phyloP scores from a whole-genome alignment of 176 grass and related monocot genomes.

The Cenchrus fungigraminus region DNA sequence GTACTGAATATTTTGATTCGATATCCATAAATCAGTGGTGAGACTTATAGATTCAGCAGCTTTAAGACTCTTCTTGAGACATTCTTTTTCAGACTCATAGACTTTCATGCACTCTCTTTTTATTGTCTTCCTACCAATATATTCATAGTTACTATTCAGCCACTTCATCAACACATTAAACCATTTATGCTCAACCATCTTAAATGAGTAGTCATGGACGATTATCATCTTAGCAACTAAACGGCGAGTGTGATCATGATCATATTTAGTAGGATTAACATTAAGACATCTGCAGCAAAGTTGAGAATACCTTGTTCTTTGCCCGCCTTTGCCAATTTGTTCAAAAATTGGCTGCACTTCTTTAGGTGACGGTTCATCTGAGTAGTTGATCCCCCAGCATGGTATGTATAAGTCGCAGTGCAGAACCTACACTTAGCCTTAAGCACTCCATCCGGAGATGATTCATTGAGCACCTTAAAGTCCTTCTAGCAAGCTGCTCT shows the following conservation, averaged over 20 bases:
- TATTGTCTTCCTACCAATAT: background rate
- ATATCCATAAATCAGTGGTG: background rate
- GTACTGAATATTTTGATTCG: background rate
- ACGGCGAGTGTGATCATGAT: background rate
- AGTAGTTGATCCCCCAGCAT: background rate
- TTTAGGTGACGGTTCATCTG: background rate
- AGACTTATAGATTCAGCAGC: background rate
- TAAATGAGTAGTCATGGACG: too few species aligned
- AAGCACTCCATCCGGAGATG: background rate
- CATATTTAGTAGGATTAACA: background rate
- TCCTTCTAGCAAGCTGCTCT: background rate
- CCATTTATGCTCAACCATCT: too few species aligned
- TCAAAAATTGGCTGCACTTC: background rate
- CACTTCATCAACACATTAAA: too few species aligned
- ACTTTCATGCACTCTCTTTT: background rate
- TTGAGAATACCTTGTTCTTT: slow-evolving; percentile 10
- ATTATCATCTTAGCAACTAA: too few species aligned
- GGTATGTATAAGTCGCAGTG: background rate
- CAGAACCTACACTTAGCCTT: background rate
- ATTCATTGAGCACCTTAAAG: background rate
- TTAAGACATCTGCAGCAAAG: background rate
- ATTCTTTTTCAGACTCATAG: background rate
- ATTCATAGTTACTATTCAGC: background rate
- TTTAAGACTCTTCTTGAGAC: background rate
- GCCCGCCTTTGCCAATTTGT: background rate